Evolutionary conservation across 129 eudicot species (phyloP), one percentile per base, ranked within the genome.

Genomic region (Flaveria robusta): DNA sequence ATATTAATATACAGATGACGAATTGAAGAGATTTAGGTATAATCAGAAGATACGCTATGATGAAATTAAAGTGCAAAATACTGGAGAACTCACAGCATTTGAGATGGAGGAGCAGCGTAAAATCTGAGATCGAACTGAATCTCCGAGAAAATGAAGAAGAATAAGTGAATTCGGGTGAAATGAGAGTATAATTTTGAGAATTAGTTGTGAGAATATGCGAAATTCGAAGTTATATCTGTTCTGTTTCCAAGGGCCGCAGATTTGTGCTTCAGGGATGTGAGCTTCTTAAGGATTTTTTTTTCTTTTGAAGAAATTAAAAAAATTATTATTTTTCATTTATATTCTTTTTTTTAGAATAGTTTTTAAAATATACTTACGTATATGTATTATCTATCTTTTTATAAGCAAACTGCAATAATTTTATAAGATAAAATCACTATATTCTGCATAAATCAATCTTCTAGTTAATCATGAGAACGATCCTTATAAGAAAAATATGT

Each of bases 31-130:
- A 69, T 20, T 59, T 15, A 22, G 12, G 23, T 66, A 50, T 15
- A 65, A 26, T 72, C 15, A 52, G 5, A 54, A 26, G 29, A 22
- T 7, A 66, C 16, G 27, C 22, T 7, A 22, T 11, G 39, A 14
- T 29, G n/a, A 54, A 26, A 74, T 3, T 18, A 29, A 81, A 13
- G 3, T 47, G 27, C 31, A 70, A 68, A 27, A 22, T 43, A 55
- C 18, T 5, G 1, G n/a, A 31, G 68, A 69, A 76, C 85, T 82
- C 67, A 77, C 85, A 71, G 68, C 78, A 77, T 82, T 76, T 29
- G 75, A 52, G 74, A 82, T 69, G 41, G 23, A 26, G 10, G 51
- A 69, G 37, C 24, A 41, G 55, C 43, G 58, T 23, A 59, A 79
- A 42, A 42, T 12, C 78, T 51, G 37, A 47, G 46, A 66, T 71